Base-by-base conservation (phyloP, 306 rosid species). In the Glycine latifolia region DNA sequence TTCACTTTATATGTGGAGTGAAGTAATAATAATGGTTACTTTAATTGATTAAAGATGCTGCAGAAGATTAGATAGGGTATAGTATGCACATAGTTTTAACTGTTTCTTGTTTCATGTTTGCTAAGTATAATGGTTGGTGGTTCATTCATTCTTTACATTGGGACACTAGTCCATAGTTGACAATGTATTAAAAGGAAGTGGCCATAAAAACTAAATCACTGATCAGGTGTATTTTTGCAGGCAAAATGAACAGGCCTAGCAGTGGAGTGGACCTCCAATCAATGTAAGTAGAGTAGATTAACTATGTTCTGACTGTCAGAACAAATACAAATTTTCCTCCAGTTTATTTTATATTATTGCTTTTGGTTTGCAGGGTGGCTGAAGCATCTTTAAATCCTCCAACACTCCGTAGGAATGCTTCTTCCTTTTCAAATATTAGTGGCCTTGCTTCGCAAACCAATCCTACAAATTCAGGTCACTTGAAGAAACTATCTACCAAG, bases 401-500 rank as follows among this genome's bases (percentile, higher is more conserved):
- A 11, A 90, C 76, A 83, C 94, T 96, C 53, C 92, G 94, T 15
- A 90, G 97, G 86, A 91, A 93, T 72, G 94, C 97, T 79, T 89
- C 97, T 76, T 92, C 97, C 43, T 67, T 97, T 3, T 91, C 97
- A 79, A 93, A 93, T 86, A 96, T 96, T 14, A 89, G 88, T 46
- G 76, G 77, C 85, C 94, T 93, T 76, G 77, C 84, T 67, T 66
- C 56, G 10, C 96, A 91, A 71, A 75, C 86, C 85, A 71, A 83
- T 76, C 66, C 83, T 17, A 74, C 88, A 62, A 93, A 83, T 82
- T 47, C 89, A 83, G 98, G 99, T 93, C 12, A 33, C 49, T 86
- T 59, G 9, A 47, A 31, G 20, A 37, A 37, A 37, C 41, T 37
- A 37, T 37, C 41, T 37, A 37, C 4, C 2, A 37, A 37, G 41